Conservation (phyloP, 495 filamentous ascomycete species). For the Penicillium paxilli region DNA sequence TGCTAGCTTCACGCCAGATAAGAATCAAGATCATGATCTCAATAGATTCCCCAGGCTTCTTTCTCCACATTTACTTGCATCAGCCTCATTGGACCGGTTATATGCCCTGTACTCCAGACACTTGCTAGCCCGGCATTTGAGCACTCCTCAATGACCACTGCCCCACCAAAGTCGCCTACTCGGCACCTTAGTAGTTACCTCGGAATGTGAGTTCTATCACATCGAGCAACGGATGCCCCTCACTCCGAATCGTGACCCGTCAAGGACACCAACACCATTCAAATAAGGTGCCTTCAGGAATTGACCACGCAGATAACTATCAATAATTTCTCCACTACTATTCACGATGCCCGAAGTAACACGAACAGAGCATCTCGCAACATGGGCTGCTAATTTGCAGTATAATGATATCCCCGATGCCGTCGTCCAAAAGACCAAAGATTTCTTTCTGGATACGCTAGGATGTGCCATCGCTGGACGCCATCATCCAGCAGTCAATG, state of each 20-base stretch:
- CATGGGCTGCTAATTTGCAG: constrained; percentile 24
- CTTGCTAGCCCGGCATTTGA: neutral
- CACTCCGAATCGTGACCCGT: neutral
- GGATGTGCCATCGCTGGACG: constrained; percentile 39
- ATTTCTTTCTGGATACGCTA: constrained; percentile 34
- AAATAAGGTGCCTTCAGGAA: too few species aligned
- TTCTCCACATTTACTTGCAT: neutral
- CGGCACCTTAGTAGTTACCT: constrained; percentile 11
- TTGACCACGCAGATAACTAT: too few species aligned
- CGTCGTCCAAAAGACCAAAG: constrained; percentile 35
- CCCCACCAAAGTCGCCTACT: constrained; percentile 20
- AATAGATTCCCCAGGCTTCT: too few species aligned
- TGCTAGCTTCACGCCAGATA: neutral
- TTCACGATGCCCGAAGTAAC: constrained; percentile 1
- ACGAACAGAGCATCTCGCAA: constrained; percentile 25
- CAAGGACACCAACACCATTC: neutral
- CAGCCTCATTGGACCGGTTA: constrained; percentile 11
- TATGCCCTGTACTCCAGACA: neutral
- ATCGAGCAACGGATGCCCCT: neutral
- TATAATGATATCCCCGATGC: constrained; percentile 29
- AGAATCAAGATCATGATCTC: neutral
- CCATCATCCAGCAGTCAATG: constrained; percentile 30
- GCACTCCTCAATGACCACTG: neutral
- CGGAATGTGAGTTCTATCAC: constrained; percentile 1
- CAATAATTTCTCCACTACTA: neutral